Conservation (phyloP, 441 rosid species). For the Adansonia grandidieri region DNA sequence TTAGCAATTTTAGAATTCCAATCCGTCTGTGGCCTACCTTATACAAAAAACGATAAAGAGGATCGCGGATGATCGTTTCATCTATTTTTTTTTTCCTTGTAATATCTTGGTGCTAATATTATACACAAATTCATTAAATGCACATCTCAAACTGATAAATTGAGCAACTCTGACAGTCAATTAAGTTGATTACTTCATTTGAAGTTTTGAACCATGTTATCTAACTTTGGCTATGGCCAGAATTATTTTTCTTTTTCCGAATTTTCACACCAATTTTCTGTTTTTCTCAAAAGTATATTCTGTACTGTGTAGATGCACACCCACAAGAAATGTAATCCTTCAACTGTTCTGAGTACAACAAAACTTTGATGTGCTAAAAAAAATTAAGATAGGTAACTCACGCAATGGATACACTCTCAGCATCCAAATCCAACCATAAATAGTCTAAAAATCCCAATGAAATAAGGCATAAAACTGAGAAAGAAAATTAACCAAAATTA, state of each 20-base stretch:
- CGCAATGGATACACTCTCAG: neutral
- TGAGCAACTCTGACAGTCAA: neutral
- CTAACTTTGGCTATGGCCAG: neutral
- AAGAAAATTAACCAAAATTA: neutral
- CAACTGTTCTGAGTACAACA: neutral
- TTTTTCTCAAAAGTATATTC: neutral
- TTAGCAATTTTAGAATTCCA: no score
- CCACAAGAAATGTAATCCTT: conserved; percentile 5
- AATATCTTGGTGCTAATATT: neutral
- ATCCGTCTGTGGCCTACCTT: no score
- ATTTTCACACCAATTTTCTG: neutral
- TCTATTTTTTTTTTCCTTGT: neutral
- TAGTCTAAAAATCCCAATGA: conserved; percentile 3
- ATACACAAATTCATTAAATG: neutral
- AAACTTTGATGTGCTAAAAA: neutral
- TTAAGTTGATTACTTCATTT: neutral
- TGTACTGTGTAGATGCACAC: neutral
- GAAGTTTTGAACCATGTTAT: neutral
- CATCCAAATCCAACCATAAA: conserved; percentile 10
- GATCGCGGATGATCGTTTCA: neutral
- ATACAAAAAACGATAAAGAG: no score
- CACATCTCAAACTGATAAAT: neutral
- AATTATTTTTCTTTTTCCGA: neutral
- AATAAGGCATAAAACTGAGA: neutral
- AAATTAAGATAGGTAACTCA: conserved; percentile 12